Base-by-base conservation (phyloP, 441 rosid species). In the Mallotus japonicus region DNA sequence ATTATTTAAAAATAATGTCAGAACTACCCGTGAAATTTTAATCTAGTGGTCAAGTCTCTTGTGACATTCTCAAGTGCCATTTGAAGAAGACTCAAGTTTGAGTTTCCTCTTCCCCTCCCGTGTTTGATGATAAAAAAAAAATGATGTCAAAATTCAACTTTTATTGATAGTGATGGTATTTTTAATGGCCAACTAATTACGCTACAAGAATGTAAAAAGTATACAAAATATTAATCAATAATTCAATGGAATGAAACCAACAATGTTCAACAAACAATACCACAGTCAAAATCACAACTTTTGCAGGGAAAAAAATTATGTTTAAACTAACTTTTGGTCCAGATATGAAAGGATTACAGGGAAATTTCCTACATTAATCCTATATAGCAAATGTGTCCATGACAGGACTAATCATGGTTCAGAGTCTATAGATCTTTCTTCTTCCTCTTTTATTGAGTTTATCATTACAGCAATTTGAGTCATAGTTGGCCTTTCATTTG, bases 391-490 rank as follows among this genome's bases (percentile, higher is more conserved):
- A 44, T 55, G 15, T 7, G 46, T 65, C 49, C 54, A 59, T 12
- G 67, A 50, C 65, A 67, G 6, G 32, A 40, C 8, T 51, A n/a
- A 47, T 82, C 74, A 81, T 16, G 75, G 69, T 51, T 81, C 85
- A 8, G 80, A 77, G 80, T 58, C 56, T 16, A 64, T 58, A 12
- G 87, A 86, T 76, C 86, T 84, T 46, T 85, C 89, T 51, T 85
- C 87, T 66, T 89, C 93, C 65, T 79, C 87, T 69, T 82, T 85
- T 17, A 86, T 65, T 5, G 69, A 70, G 16, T 78, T 72, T n/a
- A 89, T 77, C 85, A 84, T 76, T 4, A 15, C 28, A 34, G 77
- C 81, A 64, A 86, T 82, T 70, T 85, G 83, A 55, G 53, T 62
- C 4, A 78, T 62, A 64, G 47, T 71, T 15, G 86, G 90, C 85